Evolutionary conservation across 768 basidiomycete species (phyloP).

Genomic region (Epithele typhae): DNA sequence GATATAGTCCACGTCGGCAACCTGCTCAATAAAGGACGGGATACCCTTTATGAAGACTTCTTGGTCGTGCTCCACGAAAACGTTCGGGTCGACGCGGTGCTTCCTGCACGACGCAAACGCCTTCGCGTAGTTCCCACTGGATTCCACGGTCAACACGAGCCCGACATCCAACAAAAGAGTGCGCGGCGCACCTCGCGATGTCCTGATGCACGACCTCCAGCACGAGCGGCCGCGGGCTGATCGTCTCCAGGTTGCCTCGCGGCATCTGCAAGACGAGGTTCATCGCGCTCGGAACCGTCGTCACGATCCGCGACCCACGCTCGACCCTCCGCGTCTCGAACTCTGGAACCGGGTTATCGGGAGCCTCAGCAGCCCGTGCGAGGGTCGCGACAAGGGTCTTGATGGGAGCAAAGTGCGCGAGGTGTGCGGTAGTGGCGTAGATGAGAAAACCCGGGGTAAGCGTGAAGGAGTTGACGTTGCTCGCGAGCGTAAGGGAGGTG

Average conservation of each 20-base stretch:
- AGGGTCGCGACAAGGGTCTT: constrained; percentile 22
- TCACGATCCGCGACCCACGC: constrained; percentile 85
- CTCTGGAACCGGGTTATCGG: constrained; percentile 13
- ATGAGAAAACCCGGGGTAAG: constrained; percentile 73
- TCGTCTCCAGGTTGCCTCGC: constrained; percentile 92
- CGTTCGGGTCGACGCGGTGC: constrained; percentile 87
- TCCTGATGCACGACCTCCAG: constrained; percentile 79
- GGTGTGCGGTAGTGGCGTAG: constrained; percentile 81
- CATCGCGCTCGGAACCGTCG: constrained; percentile 84
- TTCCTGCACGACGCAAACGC: constrained; percentile 91
- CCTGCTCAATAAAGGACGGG: constrained; percentile 71
- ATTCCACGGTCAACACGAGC: background rate
- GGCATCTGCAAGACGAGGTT: constrained; percentile 96
- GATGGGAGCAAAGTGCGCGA: constrained; percentile 70
- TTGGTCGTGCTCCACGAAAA: constrained; percentile 75
- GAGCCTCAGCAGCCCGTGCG: background rate
- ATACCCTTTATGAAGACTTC: constrained; percentile 60
- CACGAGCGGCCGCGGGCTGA: constrained; percentile 89
- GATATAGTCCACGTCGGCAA: constrained; percentile 86
- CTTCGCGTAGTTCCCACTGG: constrained; percentile 72
- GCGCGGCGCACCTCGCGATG: constrained; percentile 57
- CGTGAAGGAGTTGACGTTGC: constrained; percentile 68
- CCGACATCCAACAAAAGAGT: background rate
- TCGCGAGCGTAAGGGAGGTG: constrained; percentile 36
- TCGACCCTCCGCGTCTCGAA: constrained; percentile 83